Evolutionary conservation across 2,329 filamentous ascomycete genomes (phyloP).

Genomic region (Xylaria sp.): DNA sequence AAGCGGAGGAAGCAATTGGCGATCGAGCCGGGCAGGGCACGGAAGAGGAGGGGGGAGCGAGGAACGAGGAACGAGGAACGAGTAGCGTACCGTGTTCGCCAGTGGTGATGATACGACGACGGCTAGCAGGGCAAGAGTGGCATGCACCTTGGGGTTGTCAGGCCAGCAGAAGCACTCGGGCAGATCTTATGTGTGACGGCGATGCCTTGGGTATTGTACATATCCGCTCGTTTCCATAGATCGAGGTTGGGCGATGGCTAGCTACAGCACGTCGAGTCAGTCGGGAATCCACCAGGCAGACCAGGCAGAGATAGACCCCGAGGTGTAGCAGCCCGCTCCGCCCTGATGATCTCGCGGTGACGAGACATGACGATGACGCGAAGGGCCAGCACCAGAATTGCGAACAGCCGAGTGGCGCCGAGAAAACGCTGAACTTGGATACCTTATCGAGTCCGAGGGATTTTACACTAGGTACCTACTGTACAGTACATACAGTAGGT

Average conservation of each 20-base stretch:
- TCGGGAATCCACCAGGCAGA: too few species aligned
- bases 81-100: not conserved
- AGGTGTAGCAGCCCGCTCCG: not conserved
- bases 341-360: constrained; percentile 23
- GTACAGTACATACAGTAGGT: not conserved
- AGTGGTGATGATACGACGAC: not conserved
- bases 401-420: constrained; percentile 10
- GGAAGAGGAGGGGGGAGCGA: not conserved
- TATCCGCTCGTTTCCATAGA: too few species aligned
- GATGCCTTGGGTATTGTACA: too few species aligned
- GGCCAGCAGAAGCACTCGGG: too few species aligned
- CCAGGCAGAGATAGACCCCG: not conserved
- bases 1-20: constrained; percentile 13
- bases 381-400: constrained; percentile 1
- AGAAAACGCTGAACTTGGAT: too few species aligned
- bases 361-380: constrained; percentile 25
- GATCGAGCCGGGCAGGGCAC: constrained; percentile 12
- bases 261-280: too few species aligned
- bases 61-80: not conserved
- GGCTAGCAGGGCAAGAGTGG: too few species aligned
- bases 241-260: too few species aligned
- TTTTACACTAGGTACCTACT: too few species aligned
- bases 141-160: too few species aligned
- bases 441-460: too few species aligned
- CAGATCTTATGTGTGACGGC: too few species aligned